These are phyloP conservation scores for Huiozyma naganishii DNA, from an alignment of 805 yeast species.

Conservation along the genomic window DNA sequence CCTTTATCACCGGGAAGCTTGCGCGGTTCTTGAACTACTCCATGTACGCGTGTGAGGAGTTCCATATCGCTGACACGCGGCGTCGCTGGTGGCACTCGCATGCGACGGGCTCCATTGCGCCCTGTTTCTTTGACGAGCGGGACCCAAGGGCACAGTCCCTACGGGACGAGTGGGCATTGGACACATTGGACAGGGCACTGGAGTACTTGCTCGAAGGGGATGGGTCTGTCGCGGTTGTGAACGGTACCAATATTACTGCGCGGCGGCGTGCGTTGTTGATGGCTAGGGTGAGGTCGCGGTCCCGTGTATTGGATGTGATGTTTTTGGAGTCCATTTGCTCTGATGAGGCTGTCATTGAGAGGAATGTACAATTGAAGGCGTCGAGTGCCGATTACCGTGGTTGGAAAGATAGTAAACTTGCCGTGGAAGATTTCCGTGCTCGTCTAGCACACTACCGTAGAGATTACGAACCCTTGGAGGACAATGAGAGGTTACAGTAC, in stretches of 20 bases:
- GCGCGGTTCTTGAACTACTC: slow-evolving; percentile 89
- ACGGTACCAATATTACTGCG: slow-evolving; percentile 71
- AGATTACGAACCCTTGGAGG: slow-evolving; percentile 86
- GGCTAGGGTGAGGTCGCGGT: slow-evolving; percentile 44
- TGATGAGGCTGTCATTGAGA: slow-evolving; percentile 66
- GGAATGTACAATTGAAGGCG: slow-evolving; percentile 73
- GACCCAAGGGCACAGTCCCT: slow-evolving; percentile 52
- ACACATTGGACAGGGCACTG: slow-evolving; percentile 72
- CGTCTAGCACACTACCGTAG: slow-evolving; percentile 74
- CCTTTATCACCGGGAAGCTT: slow-evolving; percentile 83
- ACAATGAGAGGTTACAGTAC: slow-evolving; percentile 64
- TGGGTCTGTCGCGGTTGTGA: slow-evolving; percentile 88
- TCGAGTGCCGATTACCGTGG: slow-evolving; percentile 86
- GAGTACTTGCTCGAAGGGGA: slow-evolving; percentile 71
- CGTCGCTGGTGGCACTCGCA: slow-evolving; percentile 47
- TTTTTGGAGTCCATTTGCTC: slow-evolving; percentile 83
- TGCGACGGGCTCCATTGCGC: slow-evolving; percentile 45
- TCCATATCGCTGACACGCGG: slow-evolving; percentile 92
- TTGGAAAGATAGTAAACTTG: slow-evolving; percentile 64
- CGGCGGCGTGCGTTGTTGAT: slow-evolving; percentile 48
- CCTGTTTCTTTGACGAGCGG: slow-evolving; percentile 77
- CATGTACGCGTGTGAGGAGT: slow-evolving; percentile 80
- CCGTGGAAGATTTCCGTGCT: slow-evolving; percentile 71
- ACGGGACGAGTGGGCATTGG: slow-evolving; percentile 94
- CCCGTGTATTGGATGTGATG: slow-evolving; percentile 61